Base-by-base conservation (phyloP, 1,284 basidiomycete genomes). In the Stereum hirsutum region DNA sequence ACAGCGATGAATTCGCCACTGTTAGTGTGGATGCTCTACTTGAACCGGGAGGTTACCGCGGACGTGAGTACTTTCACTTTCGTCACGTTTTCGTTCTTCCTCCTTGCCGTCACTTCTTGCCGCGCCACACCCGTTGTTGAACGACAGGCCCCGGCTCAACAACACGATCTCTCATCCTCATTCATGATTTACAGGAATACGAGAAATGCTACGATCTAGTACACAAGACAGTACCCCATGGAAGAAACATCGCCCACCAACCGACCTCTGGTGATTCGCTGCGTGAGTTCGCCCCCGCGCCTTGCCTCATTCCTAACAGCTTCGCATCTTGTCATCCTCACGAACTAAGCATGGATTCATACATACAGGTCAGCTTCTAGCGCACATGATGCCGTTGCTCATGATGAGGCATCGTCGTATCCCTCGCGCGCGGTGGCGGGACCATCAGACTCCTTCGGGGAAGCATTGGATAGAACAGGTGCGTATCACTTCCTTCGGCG, bases 381-480 rank as follows among this genome's bases (percentile, higher is more conserved):
- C 76, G 17, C 68, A 79, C 48, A 78, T 87, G 64, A 65, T 88
- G n/a, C 84, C 85, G 0, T 65, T 86, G 12, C 74, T 88, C 50
- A 87, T 88, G 81, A 88, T 88, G 84, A 67, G 84, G 14, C 85
- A 88, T 58, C 69, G 84, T 46, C 75, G 83, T 23, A 82, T 88
- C 57, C 81, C 85, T 3, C 70, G 84, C 15, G 62, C 75, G 15
- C 78, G 79, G 49, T 88, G 85, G 85, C 65, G 69, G 44, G 81
- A 87, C 49, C 69, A 71, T 46, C 60, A 67, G 24, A 81, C 74
- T 0, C 54, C 69, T 1, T 71, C 66, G 28, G 82, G 82, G 31
- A 88, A 88, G 51, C 83, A 82, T 49, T 87, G 81, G 78, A 88
- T 88, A 46, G 82, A 87, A 51, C 81, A 83, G 69, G 81, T 82